Conservation (phyloP, 805 yeast genomes). For the Candida insectorum region DNA sequence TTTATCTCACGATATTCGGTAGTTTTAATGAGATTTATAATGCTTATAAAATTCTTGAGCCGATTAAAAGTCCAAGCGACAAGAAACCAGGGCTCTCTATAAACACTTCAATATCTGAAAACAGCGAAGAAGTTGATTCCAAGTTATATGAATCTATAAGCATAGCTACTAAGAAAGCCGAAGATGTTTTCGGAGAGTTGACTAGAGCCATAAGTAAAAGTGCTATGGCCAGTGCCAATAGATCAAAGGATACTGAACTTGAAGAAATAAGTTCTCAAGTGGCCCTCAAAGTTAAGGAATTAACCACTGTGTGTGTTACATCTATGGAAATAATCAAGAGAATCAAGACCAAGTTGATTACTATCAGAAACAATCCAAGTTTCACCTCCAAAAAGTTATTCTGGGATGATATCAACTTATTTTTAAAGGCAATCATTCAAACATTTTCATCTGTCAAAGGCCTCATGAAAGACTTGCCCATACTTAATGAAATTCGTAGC, state of each 20-base stretch:
- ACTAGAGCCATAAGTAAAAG: conserved; percentile 64
- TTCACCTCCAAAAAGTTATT: conserved; percentile 55
- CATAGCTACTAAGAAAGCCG: conserved; percentile 65
- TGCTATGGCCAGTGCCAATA: conserved; percentile 47
- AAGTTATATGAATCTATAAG: conserved; percentile 63
- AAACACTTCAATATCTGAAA: conserved; percentile 16
- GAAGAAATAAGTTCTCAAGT: conserved; percentile 33
- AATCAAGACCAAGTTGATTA: conserved; percentile 51
- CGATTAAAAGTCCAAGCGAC: conserved; percentile 10
- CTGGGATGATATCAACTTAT: conserved; percentile 83
- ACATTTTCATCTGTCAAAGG: conserved; percentile 81
- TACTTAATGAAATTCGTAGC: conserved; percentile 74
- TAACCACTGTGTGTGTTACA: conserved; percentile 70
- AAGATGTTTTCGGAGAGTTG: conserved; percentile 71
- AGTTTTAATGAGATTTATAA: conserved; percentile 65
- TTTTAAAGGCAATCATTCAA: conserved; percentile 77
- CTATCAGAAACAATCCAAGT: conserved; percentile 47
- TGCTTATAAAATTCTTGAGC: conserved; percentile 50
- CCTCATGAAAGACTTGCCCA: conserved; percentile 77
- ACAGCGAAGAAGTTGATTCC: conserved; percentile 55
- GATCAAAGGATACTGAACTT: conserved; percentile 7
- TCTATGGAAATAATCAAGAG: conserved; percentile 81
- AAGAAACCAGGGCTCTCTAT: conserved; percentile 14
- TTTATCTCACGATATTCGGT: conserved; percentile 58
- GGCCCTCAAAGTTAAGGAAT: conserved; percentile 67